Percentiles rank a stretch among this genome's conserved stretches.
Conservation (phyloP, 2,329 filamentous ascomycete species). For the Phyllachora maydis region DNA sequence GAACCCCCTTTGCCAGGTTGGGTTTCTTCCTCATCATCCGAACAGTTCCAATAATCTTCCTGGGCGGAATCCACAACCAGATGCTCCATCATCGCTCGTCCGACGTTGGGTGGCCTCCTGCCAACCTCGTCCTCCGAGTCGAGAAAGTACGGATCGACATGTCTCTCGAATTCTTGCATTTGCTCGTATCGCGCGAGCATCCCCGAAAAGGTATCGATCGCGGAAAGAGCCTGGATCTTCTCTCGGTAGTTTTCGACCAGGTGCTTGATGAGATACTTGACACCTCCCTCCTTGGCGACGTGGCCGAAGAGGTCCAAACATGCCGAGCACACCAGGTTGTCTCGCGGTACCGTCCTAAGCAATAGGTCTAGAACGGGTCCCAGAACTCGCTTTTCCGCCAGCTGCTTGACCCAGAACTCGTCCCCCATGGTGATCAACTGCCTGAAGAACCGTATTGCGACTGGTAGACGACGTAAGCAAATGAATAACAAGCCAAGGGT, state of each 20-base stretch:
- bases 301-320: constrained; percentile 88
- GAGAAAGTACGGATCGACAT: constrained; percentile 44
- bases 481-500: neutral
- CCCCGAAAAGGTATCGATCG: constrained; percentile 67
- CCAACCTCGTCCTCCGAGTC: constrained; percentile 44
- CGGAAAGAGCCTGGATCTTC: constrained; percentile 52
- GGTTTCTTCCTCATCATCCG: constrained; percentile 71
- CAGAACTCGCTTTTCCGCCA: constrained; percentile 64
- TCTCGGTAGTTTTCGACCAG: constrained; percentile 71
- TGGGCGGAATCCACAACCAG: constrained; percentile 54
- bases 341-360: constrained; percentile 66
- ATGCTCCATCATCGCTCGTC: constrained; percentile 49
- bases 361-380: constrained; percentile 73
- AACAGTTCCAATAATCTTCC: constrained; percentile 85
- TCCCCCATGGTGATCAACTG: constrained; percentile 71
- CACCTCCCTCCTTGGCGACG: constrained; percentile 61
- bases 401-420: constrained; percentile 74
- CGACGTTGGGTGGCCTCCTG: constrained; percentile 17
- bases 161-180: constrained; percentile 44
- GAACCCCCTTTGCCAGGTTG: too few relatives aligned
- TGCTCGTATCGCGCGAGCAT: constrained; percentile 64
- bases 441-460: constrained; percentile 84
- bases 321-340: constrained; percentile 85
- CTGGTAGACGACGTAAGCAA: constrained; percentile 17
- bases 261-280: constrained; percentile 66